A percentile compares a stretch with the other conserved stretches of the same genome.
Evolutionary conservation across 2,329 filamentous ascomycete species (phyloP).

Genomic region (Monilinia aucupariae): DNA sequence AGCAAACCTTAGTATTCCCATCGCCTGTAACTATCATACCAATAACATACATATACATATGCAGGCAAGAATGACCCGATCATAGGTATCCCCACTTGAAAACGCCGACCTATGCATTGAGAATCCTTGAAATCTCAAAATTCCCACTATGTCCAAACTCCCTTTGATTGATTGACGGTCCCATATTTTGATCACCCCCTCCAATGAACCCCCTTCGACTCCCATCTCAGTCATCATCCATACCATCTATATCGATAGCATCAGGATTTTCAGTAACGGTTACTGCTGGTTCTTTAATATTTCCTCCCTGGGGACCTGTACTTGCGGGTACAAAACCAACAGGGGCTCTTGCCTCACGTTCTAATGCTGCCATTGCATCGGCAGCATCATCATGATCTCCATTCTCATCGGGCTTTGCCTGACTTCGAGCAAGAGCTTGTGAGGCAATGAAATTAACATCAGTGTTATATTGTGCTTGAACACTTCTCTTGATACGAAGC

Average conservation of each 20-base stretch:
- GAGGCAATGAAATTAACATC: slow-evolving; percentile 98
- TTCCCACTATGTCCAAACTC: slow-evolving; percentile 15
- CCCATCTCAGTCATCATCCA: slow-evolving; percentile 36
- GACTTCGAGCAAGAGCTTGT: slow-evolving; percentile 79
- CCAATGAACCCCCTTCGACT: neutral
- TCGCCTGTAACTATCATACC: slow-evolving; percentile 6
- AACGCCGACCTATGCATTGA: slow-evolving; percentile 23
- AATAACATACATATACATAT: slow-evolving; percentile 15
- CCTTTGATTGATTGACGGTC: slow-evolving; percentile 11
- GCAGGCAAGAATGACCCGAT: slow-evolving; percentile 2
- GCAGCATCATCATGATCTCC: slow-evolving; percentile 45
- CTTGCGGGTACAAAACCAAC: slow-evolving; percentile 87
- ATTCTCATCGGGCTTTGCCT: slow-evolving; percentile 48
- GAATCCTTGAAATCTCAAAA: slow-evolving; percentile 4
- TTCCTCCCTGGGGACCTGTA: slow-evolving; percentile 62
- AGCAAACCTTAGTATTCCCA: slow-evolving; percentile 8
- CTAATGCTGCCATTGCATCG: slow-evolving; percentile 85
- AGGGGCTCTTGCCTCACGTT: slow-evolving; percentile 81
- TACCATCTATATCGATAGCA: slow-evolving; percentile 68
- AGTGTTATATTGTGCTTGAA: slow-evolving; percentile 97
- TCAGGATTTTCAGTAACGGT: slow-evolving; percentile 65
- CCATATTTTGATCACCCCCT: slow-evolving; percentile 5
- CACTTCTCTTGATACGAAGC: slow-evolving; percentile 93
- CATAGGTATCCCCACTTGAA: slow-evolving; percentile 7
- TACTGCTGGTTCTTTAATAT: slow-evolving; percentile 40